Conservation (phyloP, 805 yeast species). For the Kuraishia ogatae region DNA sequence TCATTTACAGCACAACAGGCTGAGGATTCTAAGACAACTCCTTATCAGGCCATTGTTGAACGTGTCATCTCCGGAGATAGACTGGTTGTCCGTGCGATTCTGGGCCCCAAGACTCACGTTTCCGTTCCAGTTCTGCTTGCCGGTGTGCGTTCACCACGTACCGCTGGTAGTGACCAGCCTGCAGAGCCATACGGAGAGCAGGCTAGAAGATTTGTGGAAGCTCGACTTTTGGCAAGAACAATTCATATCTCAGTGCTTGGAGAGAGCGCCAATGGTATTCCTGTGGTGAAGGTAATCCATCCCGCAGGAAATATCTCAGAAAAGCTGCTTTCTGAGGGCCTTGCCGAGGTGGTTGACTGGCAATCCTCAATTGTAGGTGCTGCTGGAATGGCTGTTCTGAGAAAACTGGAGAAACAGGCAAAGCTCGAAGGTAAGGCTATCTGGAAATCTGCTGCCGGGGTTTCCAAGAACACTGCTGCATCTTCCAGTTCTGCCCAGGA, state of each 20-base stretch:
- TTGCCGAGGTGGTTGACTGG: conserved; percentile 75
- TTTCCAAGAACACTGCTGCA: conserved; percentile 7
- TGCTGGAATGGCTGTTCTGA: conserved; percentile 46
- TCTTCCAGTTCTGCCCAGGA: conserved; percentile 7
- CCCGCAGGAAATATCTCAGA: conserved; percentile 75
- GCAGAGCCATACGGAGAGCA: conserved; percentile 57
- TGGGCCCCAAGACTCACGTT: conserved; percentile 41
- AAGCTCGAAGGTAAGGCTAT: conserved; percentile 44
- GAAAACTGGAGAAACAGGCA: conserved; percentile 61
- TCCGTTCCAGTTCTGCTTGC: conserved; percentile 58
- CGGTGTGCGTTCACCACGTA: conserved; percentile 67
- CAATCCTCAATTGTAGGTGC: conserved; percentile 66
- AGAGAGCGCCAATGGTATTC: conserved; percentile 50
- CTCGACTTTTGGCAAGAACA: conserved; percentile 51
- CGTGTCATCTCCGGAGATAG: conserved; percentile 75
- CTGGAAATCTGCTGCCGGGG: conserved; percentile 34
- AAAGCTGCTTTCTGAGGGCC: conserved; percentile 57
- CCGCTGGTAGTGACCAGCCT: conserved; percentile 35
- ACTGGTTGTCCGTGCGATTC: conserved; percentile 47
- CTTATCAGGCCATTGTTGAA: conserved; percentile 57
- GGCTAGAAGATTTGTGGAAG: conserved; percentile 56
- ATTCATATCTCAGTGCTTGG: conserved; percentile 54
- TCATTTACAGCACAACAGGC: conserved; percentile 24
- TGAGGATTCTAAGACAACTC: conserved; percentile 27
- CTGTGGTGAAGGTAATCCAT: conserved; percentile 50